Conservation (phyloP, 768 basidiomycete genomes). For the Russula virescens region DNA sequence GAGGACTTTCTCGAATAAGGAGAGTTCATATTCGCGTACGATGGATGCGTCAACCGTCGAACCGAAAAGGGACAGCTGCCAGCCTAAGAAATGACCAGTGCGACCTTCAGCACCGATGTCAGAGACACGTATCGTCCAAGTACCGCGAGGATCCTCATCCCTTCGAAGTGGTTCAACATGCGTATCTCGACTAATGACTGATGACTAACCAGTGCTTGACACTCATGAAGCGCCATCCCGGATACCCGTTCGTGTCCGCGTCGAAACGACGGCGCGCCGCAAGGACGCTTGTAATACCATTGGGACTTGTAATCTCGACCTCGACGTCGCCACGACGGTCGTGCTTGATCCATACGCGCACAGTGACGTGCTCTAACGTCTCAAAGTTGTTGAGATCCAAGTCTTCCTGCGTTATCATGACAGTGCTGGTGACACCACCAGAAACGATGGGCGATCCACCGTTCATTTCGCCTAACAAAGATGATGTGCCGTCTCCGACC, state of each 20-base stretch:
- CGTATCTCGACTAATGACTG: slow-evolving; percentile 1
- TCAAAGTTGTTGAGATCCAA: slow-evolving; percentile 76
- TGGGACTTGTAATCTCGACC: slow-evolving; percentile 81
- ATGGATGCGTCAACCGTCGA: slow-evolving; percentile 67
- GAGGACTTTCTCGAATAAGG: slow-evolving; percentile 46
- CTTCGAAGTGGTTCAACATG: slow-evolving; percentile 38
- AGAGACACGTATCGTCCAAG: slow-evolving; percentile 83
- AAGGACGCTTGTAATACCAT: slow-evolving; percentile 78
- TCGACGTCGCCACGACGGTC: slow-evolving; percentile 85
- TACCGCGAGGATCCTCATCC: slow-evolving; percentile 88
- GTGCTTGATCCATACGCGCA: slow-evolving; percentile 92
- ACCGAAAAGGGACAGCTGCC: slow-evolving; percentile 93
- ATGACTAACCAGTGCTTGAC: slow-evolving; percentile 89
- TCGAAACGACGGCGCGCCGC: slow-evolving; percentile 69
- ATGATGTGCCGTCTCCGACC: slow-evolving; percentile 55
- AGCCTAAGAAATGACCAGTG: slow-evolving; percentile 72
- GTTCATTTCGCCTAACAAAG: slow-evolving; percentile 43
- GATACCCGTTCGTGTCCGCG: slow-evolving; percentile 58
- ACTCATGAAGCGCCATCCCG: slow-evolving; percentile 98
- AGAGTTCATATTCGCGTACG: slow-evolving; percentile 57
- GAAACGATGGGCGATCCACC: slow-evolving; percentile 63
- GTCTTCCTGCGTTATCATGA: slow-evolving; percentile 61
- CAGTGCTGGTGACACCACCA: slow-evolving; percentile 58
- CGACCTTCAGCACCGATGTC: slow-evolving; percentile 62
- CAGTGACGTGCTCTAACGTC: slow-evolving; percentile 83